Conservation (phyloP, 768 basidiomycete genomes). For the Termitomyces sp. region DNA sequence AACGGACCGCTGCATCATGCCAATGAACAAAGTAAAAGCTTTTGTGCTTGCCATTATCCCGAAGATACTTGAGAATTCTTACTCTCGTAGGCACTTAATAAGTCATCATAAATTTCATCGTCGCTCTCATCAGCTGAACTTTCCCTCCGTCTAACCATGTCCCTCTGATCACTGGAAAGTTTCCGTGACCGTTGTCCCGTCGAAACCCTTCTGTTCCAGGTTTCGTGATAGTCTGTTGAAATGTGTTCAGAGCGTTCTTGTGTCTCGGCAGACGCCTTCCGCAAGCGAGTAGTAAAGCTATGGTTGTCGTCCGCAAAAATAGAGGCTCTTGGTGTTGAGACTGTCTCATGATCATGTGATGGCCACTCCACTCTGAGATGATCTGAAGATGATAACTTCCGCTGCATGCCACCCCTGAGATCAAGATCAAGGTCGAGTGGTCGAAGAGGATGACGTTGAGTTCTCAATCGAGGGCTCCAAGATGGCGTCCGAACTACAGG, state of each 20-base stretch:
- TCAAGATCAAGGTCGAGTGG: conserved; percentile 45
- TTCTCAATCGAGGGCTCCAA: conserved; percentile 40
- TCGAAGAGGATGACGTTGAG: conserved; percentile 43
- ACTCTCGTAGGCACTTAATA: conserved; percentile 79
- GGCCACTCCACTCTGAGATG: conserved; percentile 49
- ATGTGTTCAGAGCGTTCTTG: conserved; percentile 24
- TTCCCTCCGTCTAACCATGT: conserved; percentile 36
- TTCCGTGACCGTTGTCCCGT: conserved; percentile 38
- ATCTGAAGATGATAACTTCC: conserved; percentile 37
- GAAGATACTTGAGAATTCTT: conserved; percentile 29
- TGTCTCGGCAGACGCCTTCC: conserved; percentile 37
- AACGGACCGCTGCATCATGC: not conserved
- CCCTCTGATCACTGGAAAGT: conserved; percentile 37
- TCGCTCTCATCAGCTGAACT: conserved; percentile 75
- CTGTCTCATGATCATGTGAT: conserved; percentile 40
- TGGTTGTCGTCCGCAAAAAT: conserved; percentile 35
- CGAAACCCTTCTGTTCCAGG: conserved; percentile 40
- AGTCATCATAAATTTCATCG: conserved; percentile 70
- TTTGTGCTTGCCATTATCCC: not conserved
- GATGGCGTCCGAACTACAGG: conserved; percentile 30
- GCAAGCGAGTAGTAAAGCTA: conserved; percentile 23
- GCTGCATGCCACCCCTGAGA: conserved; percentile 20
- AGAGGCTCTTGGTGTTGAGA: conserved; percentile 51
- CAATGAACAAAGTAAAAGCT: not conserved
- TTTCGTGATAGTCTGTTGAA: conserved; percentile 27